A percentile compares a stretch with the other conserved stretches of the same genome.
Evolutionary conservation across 805 yeast genomes (phyloP).

Genomic region (Lachancea thermotolerans): DNA sequence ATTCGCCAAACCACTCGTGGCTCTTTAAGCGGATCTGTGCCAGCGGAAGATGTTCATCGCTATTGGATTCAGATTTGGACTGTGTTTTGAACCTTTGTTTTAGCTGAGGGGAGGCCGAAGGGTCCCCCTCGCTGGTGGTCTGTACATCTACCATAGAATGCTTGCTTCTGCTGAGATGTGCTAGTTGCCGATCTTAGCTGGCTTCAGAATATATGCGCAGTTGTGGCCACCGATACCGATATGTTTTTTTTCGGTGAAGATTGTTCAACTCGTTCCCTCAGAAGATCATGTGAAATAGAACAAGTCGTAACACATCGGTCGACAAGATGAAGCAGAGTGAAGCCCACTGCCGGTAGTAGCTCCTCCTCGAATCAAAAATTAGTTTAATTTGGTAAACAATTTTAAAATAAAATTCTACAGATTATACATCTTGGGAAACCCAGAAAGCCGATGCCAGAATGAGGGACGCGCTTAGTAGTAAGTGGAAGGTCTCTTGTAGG

Average conservation of each 20-base stretch:
- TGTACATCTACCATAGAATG: not conserved
- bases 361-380: not conserved
- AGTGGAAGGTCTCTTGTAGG: conserved; percentile 93
- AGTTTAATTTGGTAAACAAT: conserved; percentile 5
- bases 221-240: not conserved
- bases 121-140: not conserved
- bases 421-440: conserved; percentile 6
- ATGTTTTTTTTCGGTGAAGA: not conserved
- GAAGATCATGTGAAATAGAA: not conserved
- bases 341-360: not conserved
- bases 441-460: conserved; percentile 3
- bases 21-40: conserved; percentile 33
- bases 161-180: not conserved
- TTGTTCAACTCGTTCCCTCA: too few species aligned
- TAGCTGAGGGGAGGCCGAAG: not conserved
- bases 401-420: conserved; percentile 9
- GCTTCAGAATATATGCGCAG: not conserved
- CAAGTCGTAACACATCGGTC: not conserved
- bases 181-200: not conserved
- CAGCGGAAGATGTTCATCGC: conserved; percentile 27
- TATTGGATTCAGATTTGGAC: conserved; percentile 7
- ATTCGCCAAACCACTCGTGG: conserved; percentile 41
- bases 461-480: conserved; percentile 62
- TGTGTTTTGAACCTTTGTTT: not conserved
- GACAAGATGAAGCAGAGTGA: not conserved